phyloP scores from a whole-genome alignment of 2,329 filamentous ascomycete genomes.

The Colletotrichum scovillei region DNA sequence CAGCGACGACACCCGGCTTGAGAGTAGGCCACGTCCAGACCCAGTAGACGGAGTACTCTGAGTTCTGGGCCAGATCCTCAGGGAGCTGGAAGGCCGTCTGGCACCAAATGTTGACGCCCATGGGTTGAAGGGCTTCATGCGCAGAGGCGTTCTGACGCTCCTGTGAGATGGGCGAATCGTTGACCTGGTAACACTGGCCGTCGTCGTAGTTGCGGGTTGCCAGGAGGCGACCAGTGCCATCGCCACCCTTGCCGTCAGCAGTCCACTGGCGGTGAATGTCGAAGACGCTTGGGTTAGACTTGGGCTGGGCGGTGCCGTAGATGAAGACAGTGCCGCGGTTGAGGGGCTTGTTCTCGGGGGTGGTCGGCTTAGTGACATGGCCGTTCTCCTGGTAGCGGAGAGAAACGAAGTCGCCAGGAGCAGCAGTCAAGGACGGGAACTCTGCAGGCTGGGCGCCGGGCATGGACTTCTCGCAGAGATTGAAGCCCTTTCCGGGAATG shows the following conservation, averaged over 20 bases:
- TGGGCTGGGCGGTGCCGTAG: conserved; percentile 75
- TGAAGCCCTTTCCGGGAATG: conserved; percentile 63
- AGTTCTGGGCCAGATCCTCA: conserved; percentile 67
- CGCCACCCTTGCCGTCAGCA: conserved; percentile 80
- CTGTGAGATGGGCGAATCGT: conserved; percentile 66
- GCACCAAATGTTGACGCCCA: conserved; percentile 76
- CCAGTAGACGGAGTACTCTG: conserved; percentile 89
- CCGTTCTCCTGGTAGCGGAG: conserved; percentile 81
- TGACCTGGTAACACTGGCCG: conserved; percentile 87
- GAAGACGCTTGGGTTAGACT: conserved; percentile 57
- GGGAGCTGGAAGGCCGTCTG: conserved; percentile 86
- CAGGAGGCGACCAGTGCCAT: conserved; percentile 80
- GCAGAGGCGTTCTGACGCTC: conserved; percentile 69
- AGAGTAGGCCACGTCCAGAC: conserved; percentile 92
- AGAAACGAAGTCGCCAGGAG: conserved; percentile 72
- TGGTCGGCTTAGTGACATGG: conserved; percentile 72
- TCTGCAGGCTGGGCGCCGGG: conserved; percentile 37
- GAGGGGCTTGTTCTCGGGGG: conserved; percentile 67
- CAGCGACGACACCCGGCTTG: conserved; percentile 52
- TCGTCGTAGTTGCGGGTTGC: conserved; percentile 88
- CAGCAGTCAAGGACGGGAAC: conserved; percentile 71
- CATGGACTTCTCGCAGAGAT: conserved; percentile 17
- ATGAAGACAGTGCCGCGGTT: conserved; percentile 80
- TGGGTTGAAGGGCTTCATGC: conserved; percentile 59
- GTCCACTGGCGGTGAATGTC: conserved; percentile 86